Evolutionary conservation across 305 asterid species (phyloP).

Genomic region (Striga hermonthica): DNA sequence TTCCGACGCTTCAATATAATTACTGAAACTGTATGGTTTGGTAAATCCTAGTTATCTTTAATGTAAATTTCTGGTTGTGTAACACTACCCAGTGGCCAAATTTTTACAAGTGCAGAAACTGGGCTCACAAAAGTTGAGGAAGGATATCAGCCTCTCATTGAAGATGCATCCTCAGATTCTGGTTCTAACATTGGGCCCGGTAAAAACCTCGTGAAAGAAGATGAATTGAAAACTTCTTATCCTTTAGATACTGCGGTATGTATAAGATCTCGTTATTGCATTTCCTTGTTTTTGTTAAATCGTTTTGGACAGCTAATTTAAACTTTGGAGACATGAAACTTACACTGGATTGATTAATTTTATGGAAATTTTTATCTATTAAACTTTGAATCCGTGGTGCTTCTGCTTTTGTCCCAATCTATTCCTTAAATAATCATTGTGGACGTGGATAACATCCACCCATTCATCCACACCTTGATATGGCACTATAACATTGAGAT

Average conservation of each 20-base stretch:
- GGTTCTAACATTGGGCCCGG: constrained; percentile 56
- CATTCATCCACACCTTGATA: background rate
- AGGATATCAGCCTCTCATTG: constrained; percentile 54
- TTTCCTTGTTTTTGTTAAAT: constrained; percentile 4
- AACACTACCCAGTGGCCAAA: constrained; percentile 20
- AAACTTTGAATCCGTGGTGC: background rate
- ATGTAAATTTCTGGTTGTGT: constrained; percentile 19
- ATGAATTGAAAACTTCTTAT: constrained; percentile 69
- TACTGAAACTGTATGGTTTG: constrained; percentile 4
- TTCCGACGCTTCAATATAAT: constrained; percentile 15
- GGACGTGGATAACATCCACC: constrained; percentile 5
- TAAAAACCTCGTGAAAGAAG: constrained; percentile 64
- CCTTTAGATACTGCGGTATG: constrained; percentile 67
- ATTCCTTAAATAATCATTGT: constrained; percentile 1
- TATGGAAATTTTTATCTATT: background rate
- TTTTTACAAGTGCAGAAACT: constrained; percentile 43
- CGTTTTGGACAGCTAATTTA: background rate
- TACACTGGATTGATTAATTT: background rate
- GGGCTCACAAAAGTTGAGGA: constrained; percentile 67
- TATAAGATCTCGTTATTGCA: constrained; percentile 28
- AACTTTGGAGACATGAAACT: background rate
- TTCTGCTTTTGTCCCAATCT: constrained; percentile 6
- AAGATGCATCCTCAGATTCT: constrained; percentile 61
- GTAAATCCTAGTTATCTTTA: background rate
- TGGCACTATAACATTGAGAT: background rate